A percentile compares a stretch with the other conserved stretches of the same genome.
Evolutionary conservation across 768 basidiomycete species (phyloP).

Genomic region (Pleurotus giganteus): DNA sequence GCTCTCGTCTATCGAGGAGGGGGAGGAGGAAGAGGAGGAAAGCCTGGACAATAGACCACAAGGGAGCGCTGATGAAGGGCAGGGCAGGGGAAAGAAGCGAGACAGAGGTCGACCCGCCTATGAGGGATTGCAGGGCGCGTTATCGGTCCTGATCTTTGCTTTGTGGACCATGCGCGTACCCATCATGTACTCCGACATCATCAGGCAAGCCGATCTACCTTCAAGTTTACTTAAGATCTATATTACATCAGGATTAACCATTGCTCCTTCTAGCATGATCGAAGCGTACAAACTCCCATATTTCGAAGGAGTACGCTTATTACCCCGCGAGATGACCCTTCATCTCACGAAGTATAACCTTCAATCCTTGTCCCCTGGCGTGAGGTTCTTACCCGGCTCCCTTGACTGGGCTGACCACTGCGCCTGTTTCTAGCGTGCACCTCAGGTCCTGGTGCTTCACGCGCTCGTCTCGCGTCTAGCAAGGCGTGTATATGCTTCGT

Average conservation of each 20-base stretch:
- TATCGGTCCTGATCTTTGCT: constrained; percentile 71
- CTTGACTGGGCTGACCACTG: neutral
- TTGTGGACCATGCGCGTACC: constrained; percentile 83
- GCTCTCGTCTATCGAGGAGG: constrained; percentile 34
- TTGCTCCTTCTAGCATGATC: constrained; percentile 51
- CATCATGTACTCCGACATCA: constrained; percentile 71
- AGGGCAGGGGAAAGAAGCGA: constrained; percentile 13
- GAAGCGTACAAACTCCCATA: constrained; percentile 79
- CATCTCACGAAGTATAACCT: constrained; percentile 75
- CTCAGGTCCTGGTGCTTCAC: constrained; percentile 57
- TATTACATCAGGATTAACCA: constrained; percentile 6
- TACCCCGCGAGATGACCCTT: constrained; percentile 58
- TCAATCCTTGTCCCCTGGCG: constrained; percentile 68
- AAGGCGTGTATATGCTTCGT: constrained; percentile 46
- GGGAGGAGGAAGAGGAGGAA: too few species aligned
- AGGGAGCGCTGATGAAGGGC: constrained; percentile 11
- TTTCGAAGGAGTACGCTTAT: constrained; percentile 61
- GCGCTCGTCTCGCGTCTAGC: constrained; percentile 61
- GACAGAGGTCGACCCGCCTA: constrained; percentile 20
- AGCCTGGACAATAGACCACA: constrained; percentile 12
- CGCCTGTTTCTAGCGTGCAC: constrained; percentile 52
- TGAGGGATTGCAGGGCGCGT: constrained; percentile 42
- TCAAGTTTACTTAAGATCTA: neutral
- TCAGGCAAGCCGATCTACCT: constrained; percentile 45
- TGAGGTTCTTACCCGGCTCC: constrained; percentile 33